Evolutionary conservation across 208 protist species (phyloP).

Genomic region (Plasmodiophora brassicae): DNA sequence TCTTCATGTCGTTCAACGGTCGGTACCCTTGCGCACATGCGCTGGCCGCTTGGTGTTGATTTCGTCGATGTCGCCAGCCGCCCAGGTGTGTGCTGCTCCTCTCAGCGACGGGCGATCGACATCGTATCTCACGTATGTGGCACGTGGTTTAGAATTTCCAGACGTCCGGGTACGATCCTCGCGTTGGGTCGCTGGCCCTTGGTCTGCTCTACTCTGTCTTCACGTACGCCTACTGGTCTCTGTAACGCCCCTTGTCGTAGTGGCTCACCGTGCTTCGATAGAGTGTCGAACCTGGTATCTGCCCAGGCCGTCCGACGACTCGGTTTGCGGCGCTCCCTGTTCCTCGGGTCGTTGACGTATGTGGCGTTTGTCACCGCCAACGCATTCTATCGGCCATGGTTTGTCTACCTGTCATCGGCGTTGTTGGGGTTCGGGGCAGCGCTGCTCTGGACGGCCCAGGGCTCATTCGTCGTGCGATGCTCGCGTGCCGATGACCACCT

Average conservation of each 20-base stretch:
- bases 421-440: not conserved
- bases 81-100: not conserved
- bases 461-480: not conserved
- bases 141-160: not conserved
- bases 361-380: slow-evolving; percentile 5
- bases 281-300: not conserved
- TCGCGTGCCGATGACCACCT: not conserved
- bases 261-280: not conserved
- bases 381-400: not conserved
- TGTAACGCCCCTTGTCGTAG: not conserved
- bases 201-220: not conserved
- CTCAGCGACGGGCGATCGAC: not conserved
- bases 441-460: slow-evolving; percentile 1
- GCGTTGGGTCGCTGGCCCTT: not conserved
- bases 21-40: not conserved
- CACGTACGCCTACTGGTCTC: not conserved
- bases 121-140: not conserved
- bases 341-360: not conserved
- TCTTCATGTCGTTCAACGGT: slow-evolving; percentile 30
- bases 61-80: too few species aligned
- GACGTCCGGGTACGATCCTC: not conserved
- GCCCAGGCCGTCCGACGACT: not conserved
- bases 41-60: not conserved
- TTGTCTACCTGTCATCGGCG: not conserved
- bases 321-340: not conserved